Evolutionary conservation across 1,284 basidiomycete species (phyloP).

Genomic region (Ganoderma resinaceum): DNA sequence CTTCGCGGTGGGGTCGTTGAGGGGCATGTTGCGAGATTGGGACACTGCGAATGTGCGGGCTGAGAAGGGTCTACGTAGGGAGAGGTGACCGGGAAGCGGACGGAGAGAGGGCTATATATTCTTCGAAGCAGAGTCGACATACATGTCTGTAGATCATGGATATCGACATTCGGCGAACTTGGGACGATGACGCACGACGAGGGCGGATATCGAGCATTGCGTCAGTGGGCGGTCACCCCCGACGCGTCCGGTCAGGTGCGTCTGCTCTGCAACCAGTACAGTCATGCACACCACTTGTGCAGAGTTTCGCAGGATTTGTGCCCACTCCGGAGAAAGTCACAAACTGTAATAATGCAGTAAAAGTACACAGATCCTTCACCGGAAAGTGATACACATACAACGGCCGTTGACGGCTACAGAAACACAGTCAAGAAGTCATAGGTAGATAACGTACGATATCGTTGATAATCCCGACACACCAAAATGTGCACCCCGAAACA

Average conservation of each 20-base stretch:
- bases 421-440: not conserved
- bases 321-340: too few relatives aligned
- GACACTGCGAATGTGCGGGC: not conserved
- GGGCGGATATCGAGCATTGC: slow-evolving; percentile 18
- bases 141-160: too few relatives aligned
- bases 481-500: not conserved
- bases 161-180: not conserved
- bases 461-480: not conserved
- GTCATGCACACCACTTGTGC: too few relatives aligned
- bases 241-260: slow-evolving; percentile 14
- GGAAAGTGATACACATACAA: not conserved
- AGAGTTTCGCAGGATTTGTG: too few relatives aligned
- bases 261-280: too few relatives aligned
- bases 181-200: slow-evolving; percentile 20
- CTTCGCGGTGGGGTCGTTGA: slow-evolving; percentile 33
- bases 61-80: not conserved
- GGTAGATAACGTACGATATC: slow-evolving; percentile 9
- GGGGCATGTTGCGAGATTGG: slow-evolving; percentile 37
- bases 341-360: not conserved
- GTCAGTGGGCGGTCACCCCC: slow-evolving; percentile 10
- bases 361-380: slow-evolving; percentile 3
- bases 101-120: slow-evolving; percentile 24
- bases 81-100: slow-evolving; percentile 9
- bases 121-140: not conserved
- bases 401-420: not conserved